Base-by-base conservation (phyloP, 2,329 filamentous ascomycete genomes). In the Fusarium sp. region DNA sequence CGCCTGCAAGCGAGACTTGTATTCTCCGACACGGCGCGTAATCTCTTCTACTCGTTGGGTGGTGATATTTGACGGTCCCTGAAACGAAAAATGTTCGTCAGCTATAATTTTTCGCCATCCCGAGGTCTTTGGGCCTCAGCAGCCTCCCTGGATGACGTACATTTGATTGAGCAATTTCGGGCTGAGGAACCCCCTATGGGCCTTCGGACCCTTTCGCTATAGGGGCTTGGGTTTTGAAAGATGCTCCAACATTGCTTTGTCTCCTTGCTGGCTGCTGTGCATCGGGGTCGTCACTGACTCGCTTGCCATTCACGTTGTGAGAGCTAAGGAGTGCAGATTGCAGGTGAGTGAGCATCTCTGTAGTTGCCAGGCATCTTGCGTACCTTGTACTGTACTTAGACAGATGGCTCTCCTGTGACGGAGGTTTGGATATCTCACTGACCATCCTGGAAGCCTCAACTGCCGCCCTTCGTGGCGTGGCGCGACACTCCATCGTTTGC, bases 131-230 rank as follows among this genome's bases (percentile, higher is more conserved):
- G n/a, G 23, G 23, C 6, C 30, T 30, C 8, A 30, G 23, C 23
- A 23, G 23, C 5, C 4, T 30, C 30, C 3, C 12, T 7, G 18
- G 8, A 10, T 18, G 8, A 34, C 44, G 13, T n/a, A 49, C 31
- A 11, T 4, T 15, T 34, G 45, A 2, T 2, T n/a, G 18, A 49
- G 12, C 3, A 6, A 3, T 8, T 4, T 34, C 2, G 2, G 10
- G 8, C 8, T 15, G 9, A 15, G 11, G 4, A 15, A 15, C 5
- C 11, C 4, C 1, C 2, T 9, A 12, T 3, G 4, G 6, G 8
- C 8, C 6, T 18, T 31, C 15, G 2, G n/a, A 12, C 23, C 3
- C 30, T 30, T 30, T 30, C 4, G 26, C 8, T 12, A 20, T 8
- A 28, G 15, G 4, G 18, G 8, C 4, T 15, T 34, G 18, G 10